These are phyloP conservation scores for Phytopythium boreale DNA, from an alignment of 352 stramenopile genomes.

Conservation along the genomic window DNA sequence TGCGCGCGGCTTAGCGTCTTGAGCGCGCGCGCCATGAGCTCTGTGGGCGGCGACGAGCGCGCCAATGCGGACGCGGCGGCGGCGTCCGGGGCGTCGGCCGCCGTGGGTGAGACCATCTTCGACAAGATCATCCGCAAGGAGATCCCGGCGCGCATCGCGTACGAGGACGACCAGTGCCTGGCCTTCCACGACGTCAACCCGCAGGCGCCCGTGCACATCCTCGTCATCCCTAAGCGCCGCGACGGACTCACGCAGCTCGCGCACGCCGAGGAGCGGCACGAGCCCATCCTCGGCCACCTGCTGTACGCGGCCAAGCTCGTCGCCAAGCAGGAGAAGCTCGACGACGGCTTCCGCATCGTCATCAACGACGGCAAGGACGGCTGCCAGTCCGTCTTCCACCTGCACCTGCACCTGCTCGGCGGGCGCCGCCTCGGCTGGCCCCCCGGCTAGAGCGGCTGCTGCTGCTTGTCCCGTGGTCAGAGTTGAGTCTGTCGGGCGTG, in stretches of 20 bases:
- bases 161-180: conserved; percentile 94
- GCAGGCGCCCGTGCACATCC: conserved; percentile 93
- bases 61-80: conserved; percentile 54
- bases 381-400: conserved; percentile 87
- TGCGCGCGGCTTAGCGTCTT: not conserved
- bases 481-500: not conserved
- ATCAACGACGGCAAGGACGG: conserved; percentile 97
- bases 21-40: conserved; percentile 41
- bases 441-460: conserved; percentile 71
- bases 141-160: conserved; percentile 95
- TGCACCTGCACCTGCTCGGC: conserved; percentile 95
- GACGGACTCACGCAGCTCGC: conserved; percentile 91
- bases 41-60: conserved; percentile 46
- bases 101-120: conserved; percentile 92
- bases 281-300: conserved; percentile 92
- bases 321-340: conserved; percentile 87
- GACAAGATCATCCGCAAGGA: conserved; percentile 96
- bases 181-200: conserved; percentile 99
- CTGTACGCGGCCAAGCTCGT: conserved; percentile 93
- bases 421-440: conserved; percentile 93
- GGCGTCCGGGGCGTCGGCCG: conserved; percentile 24
- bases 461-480: not conserved
- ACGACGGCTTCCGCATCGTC: conserved; percentile 95
- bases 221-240: conserved; percentile 97
- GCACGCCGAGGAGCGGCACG: conserved; percentile 90